phyloP scores from a whole-genome alignment of 805 yeast species.

The Kodamaea kakaduensis region DNA sequence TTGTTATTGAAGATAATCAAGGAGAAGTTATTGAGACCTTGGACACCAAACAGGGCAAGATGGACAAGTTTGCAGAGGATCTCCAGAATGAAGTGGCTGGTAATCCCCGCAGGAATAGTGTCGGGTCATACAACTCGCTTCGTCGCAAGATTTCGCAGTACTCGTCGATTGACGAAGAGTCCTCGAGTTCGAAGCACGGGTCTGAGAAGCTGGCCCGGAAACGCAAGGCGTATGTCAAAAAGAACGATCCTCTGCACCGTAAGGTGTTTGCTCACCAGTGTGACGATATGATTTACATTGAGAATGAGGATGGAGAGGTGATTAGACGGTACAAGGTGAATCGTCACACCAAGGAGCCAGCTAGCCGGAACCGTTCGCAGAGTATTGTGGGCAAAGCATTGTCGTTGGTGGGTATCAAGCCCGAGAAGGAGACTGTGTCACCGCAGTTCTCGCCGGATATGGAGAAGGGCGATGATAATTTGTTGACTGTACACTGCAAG shows the following conservation, averaged over 20 bases:
- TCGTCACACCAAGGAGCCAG: slow-evolving; percentile 36
- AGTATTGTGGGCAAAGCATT: slow-evolving; percentile 46
- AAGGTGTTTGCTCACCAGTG: slow-evolving; percentile 71
- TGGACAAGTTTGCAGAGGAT: slow-evolving; percentile 16
- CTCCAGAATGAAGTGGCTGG: slow-evolving; percentile 4
- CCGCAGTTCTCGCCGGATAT: slow-evolving; percentile 6
- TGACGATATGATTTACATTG: slow-evolving; percentile 75
- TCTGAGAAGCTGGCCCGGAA: background rate
- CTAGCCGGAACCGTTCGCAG: slow-evolving; percentile 27
- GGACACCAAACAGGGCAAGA: slow-evolving; percentile 23
- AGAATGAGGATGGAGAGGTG: slow-evolving; percentile 89
- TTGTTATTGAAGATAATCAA: slow-evolving; percentile 75
- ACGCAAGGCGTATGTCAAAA: slow-evolving; percentile 25
- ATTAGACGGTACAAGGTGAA: slow-evolving; percentile 75
- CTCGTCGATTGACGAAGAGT: slow-evolving; percentile 23
- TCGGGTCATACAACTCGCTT: slow-evolving; percentile 40
- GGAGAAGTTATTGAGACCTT: slow-evolving; percentile 73
- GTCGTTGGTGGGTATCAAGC: slow-evolving; percentile 45
- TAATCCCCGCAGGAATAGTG: slow-evolving; percentile 16
- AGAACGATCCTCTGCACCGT: slow-evolving; percentile 28
- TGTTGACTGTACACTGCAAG: slow-evolving; percentile 2
- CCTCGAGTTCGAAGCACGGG: slow-evolving; percentile 14
- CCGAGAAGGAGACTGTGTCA: background rate
- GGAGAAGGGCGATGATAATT: slow-evolving; percentile 6
- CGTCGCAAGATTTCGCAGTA: slow-evolving; percentile 33